Percentiles rank a stretch among this genome's conserved stretches.
These are phyloP conservation scores for Taphrina sp. DNA, from an alignment of 1,139 yeast species.

Conservation along the genomic window DNA sequence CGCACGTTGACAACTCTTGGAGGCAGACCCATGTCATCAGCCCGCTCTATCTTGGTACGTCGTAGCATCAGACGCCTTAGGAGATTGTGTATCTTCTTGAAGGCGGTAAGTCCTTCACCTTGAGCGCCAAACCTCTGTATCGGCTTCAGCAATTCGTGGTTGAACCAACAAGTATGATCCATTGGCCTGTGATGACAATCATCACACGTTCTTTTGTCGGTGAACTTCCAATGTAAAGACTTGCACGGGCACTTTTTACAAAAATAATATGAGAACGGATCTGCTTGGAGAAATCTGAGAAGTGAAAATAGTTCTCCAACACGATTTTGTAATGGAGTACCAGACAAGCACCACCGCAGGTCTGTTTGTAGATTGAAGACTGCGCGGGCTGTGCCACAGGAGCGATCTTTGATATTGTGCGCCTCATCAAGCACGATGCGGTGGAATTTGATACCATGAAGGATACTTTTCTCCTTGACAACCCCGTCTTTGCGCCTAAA, in stretches of 20 bases:
- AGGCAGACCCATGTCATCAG: constrained; percentile 95
- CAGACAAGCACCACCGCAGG: constrained; percentile 86
- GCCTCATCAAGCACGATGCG: constrained; percentile 96
- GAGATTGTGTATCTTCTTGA: constrained; percentile 68
- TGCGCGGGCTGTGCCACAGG: constrained; percentile 88
- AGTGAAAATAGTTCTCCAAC: constrained; percentile 94
- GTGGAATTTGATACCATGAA: constrained; percentile 75
- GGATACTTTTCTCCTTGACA: constrained; percentile 70
- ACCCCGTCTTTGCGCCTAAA: constrained; percentile 67
- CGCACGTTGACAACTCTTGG: constrained; percentile 89
- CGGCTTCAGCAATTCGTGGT: constrained; percentile 89
- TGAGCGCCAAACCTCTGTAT: constrained; percentile 87
- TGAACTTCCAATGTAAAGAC: constrained; percentile 76
- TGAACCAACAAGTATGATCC: constrained; percentile 92
- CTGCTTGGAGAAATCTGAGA: constrained; percentile 74
- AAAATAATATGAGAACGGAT: constrained; percentile 83
- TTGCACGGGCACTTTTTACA: constrained; percentile 88
- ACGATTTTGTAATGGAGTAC: constrained; percentile 93
- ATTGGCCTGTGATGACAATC: constrained; percentile 85
- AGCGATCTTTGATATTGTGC: constrained; percentile 91
- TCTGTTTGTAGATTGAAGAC: constrained; percentile 69
- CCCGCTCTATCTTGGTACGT: constrained; percentile 91
- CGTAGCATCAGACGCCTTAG: constrained; percentile 81
- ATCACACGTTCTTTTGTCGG: constrained; percentile 80
- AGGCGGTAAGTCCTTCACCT: constrained; percentile 53